Conservation (phyloP, 2,329 filamentous ascomycete genomes). For the Aspergillus pseudoterreus region DNA sequence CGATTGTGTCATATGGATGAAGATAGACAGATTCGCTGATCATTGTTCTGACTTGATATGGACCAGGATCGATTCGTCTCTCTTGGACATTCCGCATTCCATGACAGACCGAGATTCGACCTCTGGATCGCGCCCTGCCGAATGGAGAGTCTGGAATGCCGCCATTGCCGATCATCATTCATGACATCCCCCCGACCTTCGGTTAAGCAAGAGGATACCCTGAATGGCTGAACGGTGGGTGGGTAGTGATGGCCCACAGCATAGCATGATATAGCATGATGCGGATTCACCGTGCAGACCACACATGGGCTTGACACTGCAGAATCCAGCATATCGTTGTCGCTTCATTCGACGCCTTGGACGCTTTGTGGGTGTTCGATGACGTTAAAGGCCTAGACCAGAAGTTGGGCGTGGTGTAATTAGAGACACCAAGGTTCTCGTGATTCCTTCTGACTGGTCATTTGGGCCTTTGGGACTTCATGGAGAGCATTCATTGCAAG, state of each 20-base stretch:
- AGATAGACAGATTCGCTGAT: no score
- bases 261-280: no score
- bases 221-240: no score
- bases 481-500: no score
- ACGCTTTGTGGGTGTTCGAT: background rate
- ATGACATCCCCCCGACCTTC: background rate
- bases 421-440: background rate
- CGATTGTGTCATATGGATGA: no score
- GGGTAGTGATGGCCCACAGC: no score
- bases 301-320: no score
- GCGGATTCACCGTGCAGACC: no score
- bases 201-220: no score
- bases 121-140: background rate
- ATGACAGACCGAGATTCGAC: no score
- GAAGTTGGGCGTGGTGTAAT: background rate
- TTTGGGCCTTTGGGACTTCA: background rate
- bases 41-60: no score
- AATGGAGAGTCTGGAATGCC: background rate
- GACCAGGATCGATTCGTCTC: background rate
- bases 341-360: background rate
- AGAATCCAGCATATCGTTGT: no score
- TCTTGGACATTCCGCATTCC: background rate
- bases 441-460: background rate
- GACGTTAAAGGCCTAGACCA: background rate
- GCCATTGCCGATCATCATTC: constrained; percentile 3